These are phyloP conservation scores for Penicillium simplicissimum DNA, from an alignment of 495 filamentous ascomycete species.

Conservation along the genomic window DNA sequence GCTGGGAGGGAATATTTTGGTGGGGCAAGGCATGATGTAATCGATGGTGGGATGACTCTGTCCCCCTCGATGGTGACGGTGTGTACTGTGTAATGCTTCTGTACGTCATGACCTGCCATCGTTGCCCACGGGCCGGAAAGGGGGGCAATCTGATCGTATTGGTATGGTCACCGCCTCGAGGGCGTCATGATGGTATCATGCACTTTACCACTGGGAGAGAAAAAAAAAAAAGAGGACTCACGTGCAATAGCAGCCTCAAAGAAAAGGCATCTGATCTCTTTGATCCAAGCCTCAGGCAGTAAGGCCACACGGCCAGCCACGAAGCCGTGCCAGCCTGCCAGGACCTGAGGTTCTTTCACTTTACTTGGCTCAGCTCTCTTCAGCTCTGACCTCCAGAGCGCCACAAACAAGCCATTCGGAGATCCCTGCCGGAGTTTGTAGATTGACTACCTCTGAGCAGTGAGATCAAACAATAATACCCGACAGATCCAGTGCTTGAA, in stretches of 20 bases:
- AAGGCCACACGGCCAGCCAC: not conserved
- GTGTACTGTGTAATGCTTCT: conserved; percentile 1
- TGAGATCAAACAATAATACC: not conserved
- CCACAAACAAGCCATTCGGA: not conserved
- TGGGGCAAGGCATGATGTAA: conserved; percentile 35
- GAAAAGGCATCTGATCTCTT: not conserved
- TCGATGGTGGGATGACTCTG: conserved; percentile 22
- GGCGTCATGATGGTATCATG: conserved; percentile 26
- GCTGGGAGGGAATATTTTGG: conserved; percentile 22
- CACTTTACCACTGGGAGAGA: too few relatives aligned
- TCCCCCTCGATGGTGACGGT: not conserved
- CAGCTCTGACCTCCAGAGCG: not conserved
- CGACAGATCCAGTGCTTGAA: not conserved
- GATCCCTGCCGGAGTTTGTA: not conserved
- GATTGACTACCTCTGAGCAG: not conserved
- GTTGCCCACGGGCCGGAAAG: not conserved
- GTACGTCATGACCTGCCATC: not conserved
- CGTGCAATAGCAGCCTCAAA: not conserved
- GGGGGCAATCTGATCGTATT: conserved; percentile 3
- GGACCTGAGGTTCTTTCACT: not conserved
- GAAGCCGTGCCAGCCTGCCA: not conserved
- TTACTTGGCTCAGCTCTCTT: not conserved
- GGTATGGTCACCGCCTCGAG: conserved; percentile 14
- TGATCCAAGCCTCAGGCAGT: not conserved
- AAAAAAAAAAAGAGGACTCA: too few relatives aligned